Conservation (phyloP, 2,329 filamentous ascomycete genomes). For the Cercospora zeina region DNA sequence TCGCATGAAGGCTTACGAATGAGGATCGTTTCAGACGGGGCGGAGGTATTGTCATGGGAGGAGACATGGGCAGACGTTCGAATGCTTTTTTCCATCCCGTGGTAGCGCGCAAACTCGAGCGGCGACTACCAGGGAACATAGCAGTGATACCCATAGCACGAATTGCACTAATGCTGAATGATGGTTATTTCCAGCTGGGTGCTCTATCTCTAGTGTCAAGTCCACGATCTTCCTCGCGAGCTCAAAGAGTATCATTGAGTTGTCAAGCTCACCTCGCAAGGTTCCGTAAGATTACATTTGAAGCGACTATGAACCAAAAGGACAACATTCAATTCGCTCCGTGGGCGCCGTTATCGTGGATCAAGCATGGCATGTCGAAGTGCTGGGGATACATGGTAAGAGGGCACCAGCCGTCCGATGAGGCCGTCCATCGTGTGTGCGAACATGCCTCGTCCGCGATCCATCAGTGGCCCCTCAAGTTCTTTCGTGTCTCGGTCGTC, state of each 20-base stretch:
- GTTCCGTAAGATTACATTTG: slow-evolving; percentile 26
- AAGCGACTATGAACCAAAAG: slow-evolving; percentile 21
- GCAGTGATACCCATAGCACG: slow-evolving; percentile 31
- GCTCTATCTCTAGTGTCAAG: background rate
- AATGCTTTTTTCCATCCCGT: slow-evolving; percentile 3
- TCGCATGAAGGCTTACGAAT: slow-evolving; percentile 1
- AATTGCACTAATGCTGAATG: slow-evolving; percentile 18
- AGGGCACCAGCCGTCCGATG: slow-evolving; percentile 3
- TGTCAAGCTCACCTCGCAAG: background rate
- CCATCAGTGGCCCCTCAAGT: slow-evolving; percentile 17
- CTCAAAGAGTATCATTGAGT: background rate
- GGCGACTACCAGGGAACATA: slow-evolving; percentile 11
- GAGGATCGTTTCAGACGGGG: background rate
- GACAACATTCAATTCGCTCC: slow-evolving; percentile 26
- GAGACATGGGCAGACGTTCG: slow-evolving; percentile 5
- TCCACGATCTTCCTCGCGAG: background rate
- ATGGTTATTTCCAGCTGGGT: slow-evolving; percentile 3
- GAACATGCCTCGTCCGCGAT: slow-evolving; percentile 14
- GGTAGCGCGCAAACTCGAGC: background rate
- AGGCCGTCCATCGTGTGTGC: slow-evolving; percentile 3
- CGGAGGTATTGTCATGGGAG: slow-evolving; percentile 3
- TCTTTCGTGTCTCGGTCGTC: slow-evolving; percentile 20
- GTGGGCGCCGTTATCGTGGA: slow-evolving; percentile 29
- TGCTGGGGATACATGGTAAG: slow-evolving; percentile 13
- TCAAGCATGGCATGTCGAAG: slow-evolving; percentile 15